phyloP scores from a whole-genome alignment of 2,329 filamentous ascomycete species.

The Fusarium incarnatum region DNA sequence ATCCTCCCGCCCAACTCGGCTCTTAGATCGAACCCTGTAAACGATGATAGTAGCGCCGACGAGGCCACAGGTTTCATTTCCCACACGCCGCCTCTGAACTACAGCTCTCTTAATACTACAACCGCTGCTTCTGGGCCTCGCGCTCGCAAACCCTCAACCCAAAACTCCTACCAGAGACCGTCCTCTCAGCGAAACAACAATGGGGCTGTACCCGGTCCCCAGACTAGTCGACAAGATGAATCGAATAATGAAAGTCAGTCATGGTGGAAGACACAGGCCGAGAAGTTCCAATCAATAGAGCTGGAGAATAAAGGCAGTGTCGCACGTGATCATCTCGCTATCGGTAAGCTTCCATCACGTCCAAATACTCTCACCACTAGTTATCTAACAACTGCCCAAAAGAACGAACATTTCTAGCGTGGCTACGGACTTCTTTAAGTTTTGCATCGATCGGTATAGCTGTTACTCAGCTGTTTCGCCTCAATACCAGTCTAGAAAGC shows the following conservation, averaged over 20 bases:
- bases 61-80: slow-evolving; percentile 58
- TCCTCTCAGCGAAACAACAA: slow-evolving; percentile 23
- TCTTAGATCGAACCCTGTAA: slow-evolving; percentile 28
- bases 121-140: slow-evolving; percentile 25
- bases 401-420: slow-evolving; percentile 89
- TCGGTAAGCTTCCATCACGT: slow-evolving; percentile 64
- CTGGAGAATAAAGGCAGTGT: slow-evolving; percentile 89
- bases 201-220: slow-evolving; percentile 8
- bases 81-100: slow-evolving; percentile 53
- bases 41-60: slow-evolving; percentile 49
- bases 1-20: slow-evolving; percentile 31
- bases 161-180: slow-evolving; percentile 20
- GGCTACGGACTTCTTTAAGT: slow-evolving; percentile 83
- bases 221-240: slow-evolving; percentile 33
- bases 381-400: slow-evolving; percentile 15
- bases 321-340: slow-evolving; percentile 82
- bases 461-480: slow-evolving; percentile 85
- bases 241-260: slow-evolving; percentile 40
- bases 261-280: slow-evolving; percentile 65
- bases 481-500: slow-evolving; percentile 73
- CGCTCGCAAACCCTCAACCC: slow-evolving; percentile 25
- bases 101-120: slow-evolving; percentile 53
- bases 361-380: neutral
- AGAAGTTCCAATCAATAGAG: slow-evolving; percentile 72
- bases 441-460: slow-evolving; percentile 87